phyloP scores from a whole-genome alignment of 1,284 basidiomycete species.

The Termitomyces sp. region DNA sequence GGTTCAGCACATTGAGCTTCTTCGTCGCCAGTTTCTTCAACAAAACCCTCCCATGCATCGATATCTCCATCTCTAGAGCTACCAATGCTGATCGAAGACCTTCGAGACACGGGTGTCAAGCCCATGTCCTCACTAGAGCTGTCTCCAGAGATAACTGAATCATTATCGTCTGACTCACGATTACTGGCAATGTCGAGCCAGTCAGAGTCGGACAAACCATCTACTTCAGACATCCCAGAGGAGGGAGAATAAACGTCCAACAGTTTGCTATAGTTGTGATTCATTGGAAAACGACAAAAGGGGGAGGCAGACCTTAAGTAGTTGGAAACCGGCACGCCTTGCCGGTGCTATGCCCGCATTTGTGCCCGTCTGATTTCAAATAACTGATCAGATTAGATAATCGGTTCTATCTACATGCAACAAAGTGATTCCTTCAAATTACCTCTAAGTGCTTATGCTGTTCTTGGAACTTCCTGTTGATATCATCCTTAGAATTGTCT shows the following conservation, averaged over 20 bases:
- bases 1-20: constrained; percentile 27
- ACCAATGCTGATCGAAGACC: constrained; percentile 60
- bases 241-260: constrained; percentile 27
- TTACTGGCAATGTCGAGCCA: constrained; percentile 72
- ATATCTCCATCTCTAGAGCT: constrained; percentile 63
- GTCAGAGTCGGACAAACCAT: constrained; percentile 69
- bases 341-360: constrained; percentile 4
- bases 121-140: constrained; percentile 53
- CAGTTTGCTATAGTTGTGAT: constrained; percentile 25
- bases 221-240: constrained; percentile 50
- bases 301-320: constrained; percentile 20
- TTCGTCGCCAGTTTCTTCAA: constrained; percentile 53
- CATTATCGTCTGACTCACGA: constrained; percentile 61
- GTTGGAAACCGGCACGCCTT: constrained; percentile 15
- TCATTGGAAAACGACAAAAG: constrained; percentile 21
- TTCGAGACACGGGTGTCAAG: constrained; percentile 52
- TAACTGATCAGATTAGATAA: constrained; percentile 12
- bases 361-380: neutral
- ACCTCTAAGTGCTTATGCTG: neutral
- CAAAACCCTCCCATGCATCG: constrained; percentile 70
- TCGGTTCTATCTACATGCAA: neutral
- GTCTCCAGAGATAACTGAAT: constrained; percentile 55
- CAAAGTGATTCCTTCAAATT: neutral
- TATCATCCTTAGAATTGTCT: constrained; percentile 22
- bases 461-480: constrained; percentile 31